A percentile compares a stretch with the other conserved stretches of the same genome.
These are phyloP conservation scores for Sporisorium reilianum DNA, from an alignment of 1,284 basidiomycete species.

Conservation along the genomic window DNA sequence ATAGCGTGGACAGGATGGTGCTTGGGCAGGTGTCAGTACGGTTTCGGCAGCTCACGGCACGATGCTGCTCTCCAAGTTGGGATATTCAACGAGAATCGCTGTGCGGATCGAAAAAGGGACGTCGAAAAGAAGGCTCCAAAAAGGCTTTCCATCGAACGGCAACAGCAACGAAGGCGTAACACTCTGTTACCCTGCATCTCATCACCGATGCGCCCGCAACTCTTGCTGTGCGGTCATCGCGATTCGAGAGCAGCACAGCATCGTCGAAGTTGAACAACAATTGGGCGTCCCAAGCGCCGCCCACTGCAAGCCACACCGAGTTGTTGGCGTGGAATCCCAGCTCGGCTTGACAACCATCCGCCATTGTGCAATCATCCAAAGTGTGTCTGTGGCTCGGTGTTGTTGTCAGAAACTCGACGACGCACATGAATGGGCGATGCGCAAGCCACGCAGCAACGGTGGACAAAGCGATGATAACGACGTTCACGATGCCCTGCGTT, in stretches of 20 bases:
- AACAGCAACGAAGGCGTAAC: neutral
- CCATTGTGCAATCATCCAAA: too few species aligned
- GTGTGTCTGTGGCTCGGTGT: neutral
- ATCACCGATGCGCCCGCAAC: neutral
- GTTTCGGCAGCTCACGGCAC: too few species aligned
- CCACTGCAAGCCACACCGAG: conserved; percentile 1
- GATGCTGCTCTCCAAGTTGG: too few species aligned
- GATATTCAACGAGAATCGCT: too few species aligned
- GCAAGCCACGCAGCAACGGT: neutral
- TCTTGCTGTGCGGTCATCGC: too few species aligned
- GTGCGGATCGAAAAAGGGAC: neutral
- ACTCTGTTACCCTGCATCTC: too few species aligned
- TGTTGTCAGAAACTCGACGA: conserved; percentile 1
- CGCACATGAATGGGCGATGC: neutral
- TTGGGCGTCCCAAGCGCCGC: neutral
- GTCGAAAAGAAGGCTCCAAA: neutral
- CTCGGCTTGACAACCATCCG: neutral
- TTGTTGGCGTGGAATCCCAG: neutral
- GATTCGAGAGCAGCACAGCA: neutral
- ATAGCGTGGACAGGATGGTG: too few species aligned
- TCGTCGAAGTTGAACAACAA: neutral
- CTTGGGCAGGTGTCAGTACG: too few species aligned
- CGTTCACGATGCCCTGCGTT: too few species aligned
- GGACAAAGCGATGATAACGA: neutral
- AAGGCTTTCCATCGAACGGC: neutral